phyloP scores from a whole-genome alignment of 768 basidiomycete genomes.

The Epithele typhae region DNA sequence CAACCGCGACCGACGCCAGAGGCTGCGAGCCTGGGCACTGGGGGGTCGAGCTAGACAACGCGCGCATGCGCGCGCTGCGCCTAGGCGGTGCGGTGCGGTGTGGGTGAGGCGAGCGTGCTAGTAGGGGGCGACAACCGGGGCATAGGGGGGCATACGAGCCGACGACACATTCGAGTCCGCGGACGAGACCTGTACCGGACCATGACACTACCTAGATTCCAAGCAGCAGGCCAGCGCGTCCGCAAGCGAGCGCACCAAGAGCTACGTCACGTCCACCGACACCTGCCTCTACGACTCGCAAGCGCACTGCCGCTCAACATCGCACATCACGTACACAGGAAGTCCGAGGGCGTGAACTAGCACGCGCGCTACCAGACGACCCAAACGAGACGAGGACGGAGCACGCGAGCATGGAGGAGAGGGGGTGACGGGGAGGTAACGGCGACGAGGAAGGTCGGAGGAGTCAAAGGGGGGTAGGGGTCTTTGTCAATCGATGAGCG shows the following conservation, averaged over 20 bases:
- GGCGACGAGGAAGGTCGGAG: slow-evolving; percentile 14
- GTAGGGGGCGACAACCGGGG: slow-evolving; percentile 13
- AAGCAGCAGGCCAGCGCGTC: slow-evolving; percentile 17
- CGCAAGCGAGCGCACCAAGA: slow-evolving; percentile 13
- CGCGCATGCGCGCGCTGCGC: slow-evolving; percentile 13
- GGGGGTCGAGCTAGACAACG: slow-evolving; percentile 7
- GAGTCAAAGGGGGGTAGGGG: slow-evolving; percentile 6
- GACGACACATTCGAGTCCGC: slow-evolving; percentile 7
- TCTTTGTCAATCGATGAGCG: slow-evolving; percentile 5
- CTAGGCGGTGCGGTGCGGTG: slow-evolving; percentile 2
- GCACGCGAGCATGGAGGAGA: slow-evolving; percentile 12
- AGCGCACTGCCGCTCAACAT: slow-evolving; percentile 12
- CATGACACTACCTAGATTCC: not conserved
- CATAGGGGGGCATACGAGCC: slow-evolving; percentile 17
- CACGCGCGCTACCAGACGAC: slow-evolving; percentile 17
- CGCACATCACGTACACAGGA: slow-evolving; percentile 9
- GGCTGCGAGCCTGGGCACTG: not conserved
- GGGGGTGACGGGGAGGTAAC: slow-evolving; percentile 3
- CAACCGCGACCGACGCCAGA: not conserved
- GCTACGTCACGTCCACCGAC: slow-evolving; percentile 3
- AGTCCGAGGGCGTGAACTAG: slow-evolving; percentile 21
- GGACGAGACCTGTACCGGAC: slow-evolving; percentile 2
- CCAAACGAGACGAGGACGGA: slow-evolving; percentile 10
- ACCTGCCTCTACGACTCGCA: slow-evolving; percentile 16
- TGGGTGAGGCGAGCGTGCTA: slow-evolving; percentile 4